These are phyloP conservation scores for Effrenium voratum DNA, from an alignment of 73 alveolate genomes.

Conservation along the genomic window DNA sequence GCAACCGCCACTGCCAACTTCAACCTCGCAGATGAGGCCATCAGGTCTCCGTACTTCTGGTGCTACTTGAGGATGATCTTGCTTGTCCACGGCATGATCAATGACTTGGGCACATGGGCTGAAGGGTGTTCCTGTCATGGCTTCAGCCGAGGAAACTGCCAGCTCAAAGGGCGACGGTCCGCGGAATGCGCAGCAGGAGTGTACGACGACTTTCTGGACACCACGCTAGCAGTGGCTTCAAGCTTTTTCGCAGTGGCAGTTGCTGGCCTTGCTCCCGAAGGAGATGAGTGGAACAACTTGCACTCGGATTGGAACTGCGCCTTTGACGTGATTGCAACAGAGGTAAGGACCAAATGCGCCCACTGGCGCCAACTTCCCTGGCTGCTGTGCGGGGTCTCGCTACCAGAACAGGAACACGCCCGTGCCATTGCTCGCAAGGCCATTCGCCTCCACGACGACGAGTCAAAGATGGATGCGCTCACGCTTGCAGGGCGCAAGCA, in stretches of 20 bases:
- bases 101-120: constrained; percentile 12
- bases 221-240: not conserved
- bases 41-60: not conserved
- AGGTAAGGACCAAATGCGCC: not conserved
- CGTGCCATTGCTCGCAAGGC: not conserved
- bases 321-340: not conserved
- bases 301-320: not conserved
- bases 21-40: not conserved
- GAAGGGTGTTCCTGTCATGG: constrained; percentile 29
- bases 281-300: not conserved
- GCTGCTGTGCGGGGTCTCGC: not conserved
- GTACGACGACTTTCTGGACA: not conserved
- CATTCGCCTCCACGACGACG: not conserved
- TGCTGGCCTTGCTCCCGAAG: not conserved
- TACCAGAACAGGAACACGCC: not conserved
- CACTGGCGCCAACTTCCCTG: constrained; percentile 13
- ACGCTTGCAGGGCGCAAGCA: not conserved
- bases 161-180: not conserved
- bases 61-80: not conserved
- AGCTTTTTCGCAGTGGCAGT: not conserved
- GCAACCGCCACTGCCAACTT: not conserved
- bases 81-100: not conserved
- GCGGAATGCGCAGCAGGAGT: not conserved
- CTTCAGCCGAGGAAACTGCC: not conserved
- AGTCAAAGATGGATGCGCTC: not conserved